Conservation (phyloP, 78 protist genomes). For the Dictyostelium discoideum region DNA sequence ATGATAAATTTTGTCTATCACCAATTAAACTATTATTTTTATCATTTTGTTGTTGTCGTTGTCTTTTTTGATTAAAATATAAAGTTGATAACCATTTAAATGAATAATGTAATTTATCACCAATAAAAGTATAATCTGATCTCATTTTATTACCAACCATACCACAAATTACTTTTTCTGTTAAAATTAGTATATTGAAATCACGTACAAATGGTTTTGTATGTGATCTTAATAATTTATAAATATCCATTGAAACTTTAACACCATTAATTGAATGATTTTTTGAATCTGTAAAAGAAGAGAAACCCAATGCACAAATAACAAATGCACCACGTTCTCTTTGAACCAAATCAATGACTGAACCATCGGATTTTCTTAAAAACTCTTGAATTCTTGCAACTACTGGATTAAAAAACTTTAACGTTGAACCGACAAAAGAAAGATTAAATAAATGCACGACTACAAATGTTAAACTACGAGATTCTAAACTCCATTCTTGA, state of each 20-base stretch:
- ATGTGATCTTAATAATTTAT: slow-evolving; percentile 15
- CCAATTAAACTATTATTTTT: background rate
- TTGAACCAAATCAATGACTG: slow-evolving; percentile 25
- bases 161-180: slow-evolving; percentile 45
- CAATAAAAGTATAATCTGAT: slow-evolving; percentile 48
- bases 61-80: background rate
- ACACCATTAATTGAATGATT: slow-evolving; percentile 24
- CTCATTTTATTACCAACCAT: slow-evolving; percentile 44
- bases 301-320: slow-evolving; percentile 51
- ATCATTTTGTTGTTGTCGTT: background rate
- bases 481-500: slow-evolving; percentile 62
- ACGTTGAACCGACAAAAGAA: background rate
- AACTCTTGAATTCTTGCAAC: slow-evolving; percentile 34
- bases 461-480: slow-evolving; percentile 30
- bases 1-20: background rate
- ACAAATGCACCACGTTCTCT: slow-evolving; percentile 35
- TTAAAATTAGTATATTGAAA: slow-evolving; percentile 26
- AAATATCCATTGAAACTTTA: slow-evolving; percentile 39
- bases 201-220: slow-evolving; percentile 19
- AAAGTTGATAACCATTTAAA: slow-evolving; percentile 39
- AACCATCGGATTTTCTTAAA: slow-evolving; percentile 19
- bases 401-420: slow-evolving; percentile 42
- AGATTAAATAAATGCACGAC: slow-evolving; percentile 46
- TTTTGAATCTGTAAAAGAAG: background rate
- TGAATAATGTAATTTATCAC: slow-evolving; percentile 36